Conservation (phyloP, 2,329 filamentous ascomycete species). For the Neonectria faginata region DNA sequence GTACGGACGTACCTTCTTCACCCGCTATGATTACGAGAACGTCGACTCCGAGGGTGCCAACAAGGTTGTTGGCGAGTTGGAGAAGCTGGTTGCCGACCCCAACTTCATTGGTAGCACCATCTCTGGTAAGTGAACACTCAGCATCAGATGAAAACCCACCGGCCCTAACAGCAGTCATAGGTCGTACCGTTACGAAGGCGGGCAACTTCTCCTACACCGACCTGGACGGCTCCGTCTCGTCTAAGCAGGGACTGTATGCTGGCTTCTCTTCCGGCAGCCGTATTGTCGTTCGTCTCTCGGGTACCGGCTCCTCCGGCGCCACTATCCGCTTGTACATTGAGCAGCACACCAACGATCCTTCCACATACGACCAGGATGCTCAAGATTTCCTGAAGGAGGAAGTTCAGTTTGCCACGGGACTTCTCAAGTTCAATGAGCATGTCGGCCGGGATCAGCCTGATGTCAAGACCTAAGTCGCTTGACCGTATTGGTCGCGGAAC, state of each 20-base stretch:
- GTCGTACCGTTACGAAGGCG: conserved; percentile 85
- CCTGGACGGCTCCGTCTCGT: conserved; percentile 94
- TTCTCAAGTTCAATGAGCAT: conserved; percentile 94
- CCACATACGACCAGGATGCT: conserved; percentile 82
- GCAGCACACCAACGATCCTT: conserved; percentile 87
- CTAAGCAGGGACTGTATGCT: conserved; percentile 95
- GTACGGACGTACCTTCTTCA: conserved; percentile 99
- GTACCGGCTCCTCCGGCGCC: conserved; percentile 93
- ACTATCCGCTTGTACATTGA: conserved; percentile 98
- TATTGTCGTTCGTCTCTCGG: conserved; percentile 93
- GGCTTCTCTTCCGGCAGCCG: conserved; percentile 95
- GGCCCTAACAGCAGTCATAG: conserved; percentile 52
- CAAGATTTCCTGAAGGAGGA: conserved; percentile 95
- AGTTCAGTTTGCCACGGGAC: conserved; percentile 83
- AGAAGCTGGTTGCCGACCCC: conserved; percentile 78
- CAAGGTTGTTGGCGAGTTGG: conserved; percentile 87
- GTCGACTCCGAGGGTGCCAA: conserved; percentile 91
- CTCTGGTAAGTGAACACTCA: conserved; percentile 63
- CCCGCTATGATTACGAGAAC: conserved; percentile 97
- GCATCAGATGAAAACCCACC: background rate
- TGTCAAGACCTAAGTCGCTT: conserved; percentile 82
- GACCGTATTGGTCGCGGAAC: conserved; percentile 10
- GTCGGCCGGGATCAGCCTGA: conserved; percentile 93
- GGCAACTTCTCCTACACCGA: conserved; percentile 99
- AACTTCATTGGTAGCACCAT: conserved; percentile 86